Evolutionary conservation across 2,329 filamentous ascomycete species (phyloP), one percentile per base, ranked within the genome.

Genomic region (Xylariaceae sp.): DNA sequence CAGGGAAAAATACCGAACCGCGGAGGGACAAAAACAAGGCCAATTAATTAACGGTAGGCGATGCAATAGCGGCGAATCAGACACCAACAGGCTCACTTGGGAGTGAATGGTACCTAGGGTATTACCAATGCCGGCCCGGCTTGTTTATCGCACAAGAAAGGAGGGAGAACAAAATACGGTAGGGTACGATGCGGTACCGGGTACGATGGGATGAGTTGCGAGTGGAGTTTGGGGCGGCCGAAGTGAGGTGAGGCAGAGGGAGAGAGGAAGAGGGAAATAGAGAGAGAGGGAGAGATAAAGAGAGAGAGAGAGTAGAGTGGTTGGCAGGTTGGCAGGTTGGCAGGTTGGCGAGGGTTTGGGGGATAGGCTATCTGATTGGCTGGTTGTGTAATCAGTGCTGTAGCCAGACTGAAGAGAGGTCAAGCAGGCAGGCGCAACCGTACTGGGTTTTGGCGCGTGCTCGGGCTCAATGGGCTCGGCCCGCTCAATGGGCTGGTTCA

Each of bases 1-100:
- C 54, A 59, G 56, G 51, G 30, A 51, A 51, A 30, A 26, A 51
- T 32, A 37, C 19, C 3, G 42, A 47, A 16, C 19, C 19, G 15
- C 18, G 9, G 5, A 18, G 30, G 18, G 26, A 26, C 21, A 40
- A 46, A 42, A 47, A 54, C 16, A 47, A 52, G 40, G 16, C 7
- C 5, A 30, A 45, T n/a, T 41, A 42, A 42, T 41, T 29, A 29
- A 43, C 5, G 32, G n/a, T 5, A 4, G 3, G 8, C n/a, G n/a
- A 18, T 40, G 37, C 37, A n/a, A 21, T 2, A 10, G 16, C 19
- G 19, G 16, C 37, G 8, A 21, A 40, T 21, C 18, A 19, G 37
- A 21, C 10, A 21, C 8, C 16, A 40, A 16, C 16, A 8, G 36
- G 16, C 15, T 40, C 16, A 40, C 16, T 40, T n/a, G 16, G 10